Evolutionary conservation across 345 rosid species (phyloP), one percentile per base, ranked within the genome.

Genomic region (Dovyalis caffra): DNA sequence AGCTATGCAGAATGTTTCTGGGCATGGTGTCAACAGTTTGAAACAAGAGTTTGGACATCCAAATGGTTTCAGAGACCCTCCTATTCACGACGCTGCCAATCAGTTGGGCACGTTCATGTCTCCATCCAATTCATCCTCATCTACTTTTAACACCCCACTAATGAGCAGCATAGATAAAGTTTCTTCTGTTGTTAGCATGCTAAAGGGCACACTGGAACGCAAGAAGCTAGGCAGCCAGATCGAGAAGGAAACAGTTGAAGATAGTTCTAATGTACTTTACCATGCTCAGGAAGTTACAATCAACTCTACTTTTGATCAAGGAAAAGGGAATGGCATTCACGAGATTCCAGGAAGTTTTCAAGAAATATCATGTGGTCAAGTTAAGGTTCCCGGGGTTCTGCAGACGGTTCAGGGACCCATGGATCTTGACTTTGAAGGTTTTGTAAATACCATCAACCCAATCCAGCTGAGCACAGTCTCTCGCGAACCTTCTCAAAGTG

Each of bases 171-270:
- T 70, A 21, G 95, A 86, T 66, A 83, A 77, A 37, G 84, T 90
- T 57, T 88, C 92, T 64, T 87, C 90, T 37, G 90, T 90, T 76
- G 95, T 90, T 29, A 87, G 77, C 83, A 86, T 88, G 92, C 82
- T 90, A 25, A 90, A 87, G 88, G 91, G 89, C 38, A 87, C 91
- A 1, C 78, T 90, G 33, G 88, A 88, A 63, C 81, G 89, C 72
- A 90, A 86, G 74, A 88, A 83, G 80, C 84, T 85, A 7, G 75
- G 75, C n/a, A 85, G 70, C 78, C 90, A 80, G 38, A 74, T 76
- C 6, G 86, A 80, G 72, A 83, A 79, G 68, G 87, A 82, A 66
- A 70, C 76, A 51, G 66, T 64, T 32, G 85, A 84, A 62, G 94
- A 77, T 71, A 76, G 79, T 73, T 71, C 76, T 47, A 74, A 77